Percentiles rank a stretch among this genome's conserved stretches.
Conservation (phyloP, 2,329 filamentous ascomycete genomes). For the Ascochyta lentis region DNA sequence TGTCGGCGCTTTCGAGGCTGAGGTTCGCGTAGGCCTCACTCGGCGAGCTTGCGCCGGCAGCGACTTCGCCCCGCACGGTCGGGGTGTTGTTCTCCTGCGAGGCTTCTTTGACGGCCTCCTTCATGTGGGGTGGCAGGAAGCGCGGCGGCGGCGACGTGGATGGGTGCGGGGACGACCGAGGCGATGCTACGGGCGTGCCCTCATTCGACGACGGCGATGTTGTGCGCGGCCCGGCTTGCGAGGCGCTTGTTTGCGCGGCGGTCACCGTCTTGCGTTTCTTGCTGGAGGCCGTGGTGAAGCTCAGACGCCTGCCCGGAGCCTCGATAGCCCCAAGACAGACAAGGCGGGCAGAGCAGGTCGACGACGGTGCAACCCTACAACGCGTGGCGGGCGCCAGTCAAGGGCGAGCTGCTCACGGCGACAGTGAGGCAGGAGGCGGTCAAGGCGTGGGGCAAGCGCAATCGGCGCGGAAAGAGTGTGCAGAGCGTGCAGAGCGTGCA, state of each 20-base stretch:
- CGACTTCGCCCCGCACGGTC: conserved; percentile 44
- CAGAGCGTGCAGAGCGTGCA: too few species aligned
- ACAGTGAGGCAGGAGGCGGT: conserved; percentile 17
- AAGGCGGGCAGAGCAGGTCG: conserved; percentile 12
- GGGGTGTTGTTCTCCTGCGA: conserved; percentile 33
- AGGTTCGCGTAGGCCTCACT: conserved; percentile 62
- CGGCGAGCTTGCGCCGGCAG: conserved; percentile 54
- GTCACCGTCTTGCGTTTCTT: conserved; percentile 57
- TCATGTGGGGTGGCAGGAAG: conserved; percentile 63
- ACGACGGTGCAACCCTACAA: conserved; percentile 3
- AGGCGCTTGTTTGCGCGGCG: conserved; percentile 29
- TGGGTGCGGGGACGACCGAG: conserved; percentile 48
- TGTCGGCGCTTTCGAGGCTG: conserved; percentile 55
- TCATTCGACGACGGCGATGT: conserved; percentile 44
- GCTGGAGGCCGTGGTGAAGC: conserved; percentile 51
- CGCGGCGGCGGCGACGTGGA: conserved; percentile 51
- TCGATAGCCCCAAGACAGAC: conserved; percentile 47
- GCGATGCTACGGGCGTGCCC: conserved; percentile 36
- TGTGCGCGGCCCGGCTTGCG: conserved; percentile 12
- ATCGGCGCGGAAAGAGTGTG: conserved; percentile 31
- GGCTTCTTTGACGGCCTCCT: conserved; percentile 57
- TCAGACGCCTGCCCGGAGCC: conserved; percentile 49
- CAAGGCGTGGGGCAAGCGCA: conserved; percentile 28
- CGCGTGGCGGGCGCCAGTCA: conserved; percentile 29
- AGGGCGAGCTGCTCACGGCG: conserved; percentile 9